phyloP scores from a whole-genome alignment of 2,329 filamentous ascomycete genomes.

The Sclerotinia sclerotiorum region DNA sequence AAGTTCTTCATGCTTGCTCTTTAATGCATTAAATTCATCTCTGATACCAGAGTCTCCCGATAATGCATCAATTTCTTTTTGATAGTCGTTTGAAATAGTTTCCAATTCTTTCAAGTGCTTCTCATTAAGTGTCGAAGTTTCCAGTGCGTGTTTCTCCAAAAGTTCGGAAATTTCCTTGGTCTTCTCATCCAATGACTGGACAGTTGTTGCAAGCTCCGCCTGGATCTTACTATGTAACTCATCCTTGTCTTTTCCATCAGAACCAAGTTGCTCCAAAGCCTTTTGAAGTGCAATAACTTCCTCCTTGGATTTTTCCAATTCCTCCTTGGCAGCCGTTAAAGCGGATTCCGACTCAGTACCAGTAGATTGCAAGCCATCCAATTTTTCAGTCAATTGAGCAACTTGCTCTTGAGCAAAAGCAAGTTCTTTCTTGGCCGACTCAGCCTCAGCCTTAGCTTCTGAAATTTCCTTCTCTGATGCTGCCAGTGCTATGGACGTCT shows the following conservation, averaged over 20 bases:
- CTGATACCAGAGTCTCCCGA: constrained; percentile 64
- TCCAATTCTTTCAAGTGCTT: constrained; percentile 59
- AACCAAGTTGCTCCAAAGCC: constrained; percentile 50
- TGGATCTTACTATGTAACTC: constrained; percentile 37
- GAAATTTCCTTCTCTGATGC: constrained; percentile 45
- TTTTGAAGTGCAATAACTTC: constrained; percentile 51
- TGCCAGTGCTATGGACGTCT: constrained; percentile 27
- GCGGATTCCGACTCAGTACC: constrained; percentile 46
- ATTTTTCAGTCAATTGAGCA: constrained; percentile 29
- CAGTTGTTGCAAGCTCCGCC: constrained; percentile 35
- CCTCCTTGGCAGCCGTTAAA: constrained; percentile 43
- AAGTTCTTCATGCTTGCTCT: constrained; percentile 54
- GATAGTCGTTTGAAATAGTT: constrained; percentile 59
- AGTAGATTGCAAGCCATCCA: constrained; percentile 47
- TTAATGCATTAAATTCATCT: constrained; percentile 61
- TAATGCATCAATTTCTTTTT: constrained; percentile 64
- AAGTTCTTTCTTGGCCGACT: constrained; percentile 45
- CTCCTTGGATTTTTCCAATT: constrained; percentile 43
- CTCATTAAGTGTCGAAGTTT: constrained; percentile 36
- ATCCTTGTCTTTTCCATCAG: constrained; percentile 43
- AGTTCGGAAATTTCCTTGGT: constrained; percentile 46
- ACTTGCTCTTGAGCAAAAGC: constrained; percentile 43
- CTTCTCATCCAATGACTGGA: constrained; percentile 39
- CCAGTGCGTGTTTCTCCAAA: constrained; percentile 56
- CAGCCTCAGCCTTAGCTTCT: constrained; percentile 51